phyloP scores from a whole-genome alignment of 129 eudicot genomes.

The Lonicera japonica region DNA sequence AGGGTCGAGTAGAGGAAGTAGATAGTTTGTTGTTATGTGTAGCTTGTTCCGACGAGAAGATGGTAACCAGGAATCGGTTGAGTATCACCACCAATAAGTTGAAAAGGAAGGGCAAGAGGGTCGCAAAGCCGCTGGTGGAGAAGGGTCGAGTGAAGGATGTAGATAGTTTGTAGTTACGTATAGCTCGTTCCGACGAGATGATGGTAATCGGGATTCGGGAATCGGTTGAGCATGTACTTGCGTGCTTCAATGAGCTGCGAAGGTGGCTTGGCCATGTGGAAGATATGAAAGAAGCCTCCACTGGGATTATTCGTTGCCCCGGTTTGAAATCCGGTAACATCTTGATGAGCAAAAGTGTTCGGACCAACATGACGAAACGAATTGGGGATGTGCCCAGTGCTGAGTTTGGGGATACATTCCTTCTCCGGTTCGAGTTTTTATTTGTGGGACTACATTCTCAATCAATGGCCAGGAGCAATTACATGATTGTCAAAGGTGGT shows the following conservation, averaged over 20 bases:
- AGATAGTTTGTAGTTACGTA: no score
- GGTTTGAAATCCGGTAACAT: slow-evolving; percentile 43
- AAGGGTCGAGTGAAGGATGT: no score
- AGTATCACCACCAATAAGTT: no score
- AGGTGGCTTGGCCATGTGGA: slow-evolving; percentile 51
- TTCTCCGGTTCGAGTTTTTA: slow-evolving; percentile 50
- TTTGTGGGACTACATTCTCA: slow-evolving; percentile 58
- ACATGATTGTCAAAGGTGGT: slow-evolving; percentile 29
- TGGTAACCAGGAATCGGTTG: slow-evolving; percentile 46
- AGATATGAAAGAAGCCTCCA: slow-evolving; percentile 46
- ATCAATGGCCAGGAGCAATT: slow-evolving; percentile 55
- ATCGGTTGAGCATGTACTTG: slow-evolving; percentile 29
- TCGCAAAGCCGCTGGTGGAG: no score
- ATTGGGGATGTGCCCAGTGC: slow-evolving; percentile 45
- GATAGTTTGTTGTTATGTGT: slow-evolving; percentile 25
- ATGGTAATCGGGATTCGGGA: no score
- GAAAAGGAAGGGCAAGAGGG: no score
- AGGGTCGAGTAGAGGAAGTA: slow-evolving; percentile 13
- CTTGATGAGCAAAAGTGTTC: slow-evolving; percentile 44
- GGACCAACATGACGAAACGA: slow-evolving; percentile 46
- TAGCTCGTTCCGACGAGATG: no score
- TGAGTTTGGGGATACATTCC: slow-evolving; percentile 54
- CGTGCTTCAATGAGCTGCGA: slow-evolving; percentile 36
- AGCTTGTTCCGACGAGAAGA: slow-evolving; percentile 33
- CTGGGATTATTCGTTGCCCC: slow-evolving; percentile 39